Conservation (phyloP, 2,329 filamentous ascomycete genomes). For the Colletotrichum melonis region DNA sequence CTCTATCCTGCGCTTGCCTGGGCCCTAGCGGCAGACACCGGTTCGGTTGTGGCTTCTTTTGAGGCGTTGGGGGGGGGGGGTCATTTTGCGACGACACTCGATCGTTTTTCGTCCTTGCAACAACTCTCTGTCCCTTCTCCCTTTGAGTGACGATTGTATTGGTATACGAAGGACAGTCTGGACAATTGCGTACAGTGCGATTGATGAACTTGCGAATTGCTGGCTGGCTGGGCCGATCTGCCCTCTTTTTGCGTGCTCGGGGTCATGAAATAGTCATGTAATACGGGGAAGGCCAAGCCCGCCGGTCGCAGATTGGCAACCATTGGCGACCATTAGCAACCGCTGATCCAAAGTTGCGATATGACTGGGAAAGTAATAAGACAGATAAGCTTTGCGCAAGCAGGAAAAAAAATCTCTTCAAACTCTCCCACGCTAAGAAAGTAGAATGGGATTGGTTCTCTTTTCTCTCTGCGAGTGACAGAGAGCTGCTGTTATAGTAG, state of each 20-base stretch:
- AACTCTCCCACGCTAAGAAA: not conserved
- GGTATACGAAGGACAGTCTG: not conserved
- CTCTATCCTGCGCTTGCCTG: not conserved
- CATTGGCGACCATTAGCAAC: constrained; percentile 16
- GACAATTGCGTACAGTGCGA: not conserved
- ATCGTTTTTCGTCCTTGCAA: constrained; percentile 10
- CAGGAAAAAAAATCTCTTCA: not conserved
- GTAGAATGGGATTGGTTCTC: not conserved
- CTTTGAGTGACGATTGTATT: not conserved
- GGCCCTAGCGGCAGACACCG: constrained; percentile 22
- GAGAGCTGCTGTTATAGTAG: not conserved
- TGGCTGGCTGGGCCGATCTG: not conserved
- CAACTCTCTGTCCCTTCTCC: not conserved
- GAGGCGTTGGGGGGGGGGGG: constrained; percentile 24
- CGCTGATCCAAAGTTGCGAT: constrained; percentile 1
- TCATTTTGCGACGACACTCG: constrained; percentile 18
- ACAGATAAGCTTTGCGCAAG: constrained; percentile 7
- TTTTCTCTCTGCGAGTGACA: not conserved
- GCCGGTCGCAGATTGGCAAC: constrained; percentile 5
- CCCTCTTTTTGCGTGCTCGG: not conserved
- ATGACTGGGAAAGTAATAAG: constrained; percentile 1
- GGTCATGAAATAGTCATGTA: not conserved
- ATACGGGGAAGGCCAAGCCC: constrained; percentile 11
- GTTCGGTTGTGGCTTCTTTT: constrained; percentile 8
- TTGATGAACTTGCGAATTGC: not conserved